These are phyloP conservation scores for Colletotrichum sp. DNA, from an alignment of 2,329 filamentous ascomycete genomes.

Conservation along the genomic window DNA sequence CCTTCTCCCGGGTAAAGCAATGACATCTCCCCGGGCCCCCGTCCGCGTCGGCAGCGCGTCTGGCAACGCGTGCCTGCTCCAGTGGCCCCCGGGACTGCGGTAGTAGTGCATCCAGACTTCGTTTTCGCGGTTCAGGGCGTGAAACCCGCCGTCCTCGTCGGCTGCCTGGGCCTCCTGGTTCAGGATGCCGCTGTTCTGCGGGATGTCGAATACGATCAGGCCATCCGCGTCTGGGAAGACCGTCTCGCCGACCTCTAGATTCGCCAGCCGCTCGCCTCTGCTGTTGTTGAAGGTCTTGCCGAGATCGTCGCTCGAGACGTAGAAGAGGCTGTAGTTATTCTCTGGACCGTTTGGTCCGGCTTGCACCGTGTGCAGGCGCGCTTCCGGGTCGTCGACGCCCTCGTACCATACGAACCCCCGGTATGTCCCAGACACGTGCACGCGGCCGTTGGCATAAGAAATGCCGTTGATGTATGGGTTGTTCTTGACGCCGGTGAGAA, in stretches of 20 bases:
- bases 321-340: slow-evolving; percentile 17
- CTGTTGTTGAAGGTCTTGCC: slow-evolving; percentile 2
- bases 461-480: slow-evolving; percentile 20
- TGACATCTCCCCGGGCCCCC: slow-evolving; percentile 5
- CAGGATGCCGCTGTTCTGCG: slow-evolving; percentile 9
- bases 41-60: slow-evolving; percentile 8
- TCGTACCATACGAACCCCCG: slow-evolving; percentile 19
- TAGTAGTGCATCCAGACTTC: slow-evolving; percentile 18
- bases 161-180: slow-evolving; percentile 19
- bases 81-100: neutral
- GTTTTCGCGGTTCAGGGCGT: slow-evolving; percentile 16
- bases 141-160: slow-evolving; percentile 9
- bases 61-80: slow-evolving; percentile 4
- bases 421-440: slow-evolving; percentile 18
- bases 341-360: slow-evolving; percentile 18
- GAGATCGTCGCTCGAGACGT: slow-evolving; percentile 10
- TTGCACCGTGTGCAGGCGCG: slow-evolving; percentile 7
- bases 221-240: slow-evolving; percentile 12
- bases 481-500: slow-evolving; percentile 14
- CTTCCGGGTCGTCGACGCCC: slow-evolving; percentile 13
- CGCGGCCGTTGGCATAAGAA: slow-evolving; percentile 6
- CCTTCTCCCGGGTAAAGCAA: neutral
- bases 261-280: slow-evolving; percentile 2
- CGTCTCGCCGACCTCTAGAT: slow-evolving; percentile 13
- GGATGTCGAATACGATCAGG: slow-evolving; percentile 17